Conservation (phyloP, 2,329 filamentous ascomycete species). For the Colletotrichum liriopes region DNA sequence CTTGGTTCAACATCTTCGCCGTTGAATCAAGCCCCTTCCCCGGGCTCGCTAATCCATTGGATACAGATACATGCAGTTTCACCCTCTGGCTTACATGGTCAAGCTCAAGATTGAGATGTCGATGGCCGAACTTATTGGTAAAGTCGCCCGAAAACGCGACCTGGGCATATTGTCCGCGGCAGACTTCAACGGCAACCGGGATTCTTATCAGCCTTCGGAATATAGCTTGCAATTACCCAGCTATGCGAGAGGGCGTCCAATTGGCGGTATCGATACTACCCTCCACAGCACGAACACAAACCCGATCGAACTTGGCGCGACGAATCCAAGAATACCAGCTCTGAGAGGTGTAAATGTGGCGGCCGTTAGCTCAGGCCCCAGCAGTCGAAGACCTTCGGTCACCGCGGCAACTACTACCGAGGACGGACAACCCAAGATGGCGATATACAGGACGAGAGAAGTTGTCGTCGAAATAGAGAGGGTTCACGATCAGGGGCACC, state of each 20-base stretch:
- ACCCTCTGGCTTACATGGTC: conserved; percentile 66
- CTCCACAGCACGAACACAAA: neutral
- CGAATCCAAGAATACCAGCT: neutral
- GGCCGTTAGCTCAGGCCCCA: conserved; percentile 22
- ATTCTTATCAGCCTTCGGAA: conserved; percentile 29
- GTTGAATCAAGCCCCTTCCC: neutral
- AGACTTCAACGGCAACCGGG: conserved; percentile 12
- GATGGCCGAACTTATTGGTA: conserved; percentile 67
- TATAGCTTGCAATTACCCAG: conserved; percentile 32
- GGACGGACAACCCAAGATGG: conserved; percentile 38
- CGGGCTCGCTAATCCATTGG: conserved; percentile 40
- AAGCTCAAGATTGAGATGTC: conserved; percentile 70
- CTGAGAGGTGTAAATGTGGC: conserved; percentile 26
- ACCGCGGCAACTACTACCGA: neutral
- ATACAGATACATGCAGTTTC: conserved; percentile 63
- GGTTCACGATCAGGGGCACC: neutral
- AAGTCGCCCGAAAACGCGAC: conserved; percentile 49
- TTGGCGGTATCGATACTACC: neutral
- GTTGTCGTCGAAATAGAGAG: conserved; percentile 36
- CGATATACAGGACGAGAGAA: conserved; percentile 34
- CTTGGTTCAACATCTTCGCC: neutral
- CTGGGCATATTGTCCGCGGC: conserved; percentile 30
- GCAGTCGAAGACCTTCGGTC: conserved; percentile 6
- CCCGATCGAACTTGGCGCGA: conserved; percentile 7
- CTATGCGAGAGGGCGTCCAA: neutral